Base-by-base conservation (phyloP, 306 rosid species). In the Begonia peltatifolia region DNA sequence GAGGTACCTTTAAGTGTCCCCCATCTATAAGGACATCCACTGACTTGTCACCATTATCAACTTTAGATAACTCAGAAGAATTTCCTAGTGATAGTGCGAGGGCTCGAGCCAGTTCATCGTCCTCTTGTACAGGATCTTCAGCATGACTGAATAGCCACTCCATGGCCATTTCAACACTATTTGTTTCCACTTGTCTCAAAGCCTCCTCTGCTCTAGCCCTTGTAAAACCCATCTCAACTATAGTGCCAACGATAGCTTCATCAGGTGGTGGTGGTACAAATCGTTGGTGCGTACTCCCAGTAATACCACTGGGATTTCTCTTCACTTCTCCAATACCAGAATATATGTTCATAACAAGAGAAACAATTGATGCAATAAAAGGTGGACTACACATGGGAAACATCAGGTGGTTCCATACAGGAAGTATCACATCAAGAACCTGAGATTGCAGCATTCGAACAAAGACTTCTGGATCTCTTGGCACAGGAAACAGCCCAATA, bases 181-280 rank as follows among this genome's bases (percentile, higher is more conserved):
- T 92, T 71, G 94, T 79, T 68, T 72, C 99, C 71, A 92, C 96
- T 63, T 88, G 69, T 66, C 99, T 75, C 58, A 92, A 77, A 3
- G 99, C 99, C 69, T 92, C 99, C 83, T 86, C 99, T 46, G 99
- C 99, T 78, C 99, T 81, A 58, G 84, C 93, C 75, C 96, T 75
- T 48, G 96, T 71, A 81, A 92, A 92, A 12, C 99, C 99, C 99
- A 92, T 92, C 71, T 83, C 99, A 61, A 92, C 79, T 57, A 92
- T 86, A 50, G 94, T 92, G 51, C 78, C 67, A 77, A 92, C 81
- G 58, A 94, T 83, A 67, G 72, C 76, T 78, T 92, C 99, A 75
- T 92, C 94, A 69, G 82, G 94, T 49, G 94, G 96, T 12, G 81
- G 99, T 52, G 94, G 82, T 67, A 85, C 56, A 58, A 90, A 80